Percentiles rank a stretch among this genome's conserved stretches.
These are phyloP conservation scores for Cladosporium sp. DNA, from an alignment of 2,329 filamentous ascomycete genomes.

Conservation along the genomic window DNA sequence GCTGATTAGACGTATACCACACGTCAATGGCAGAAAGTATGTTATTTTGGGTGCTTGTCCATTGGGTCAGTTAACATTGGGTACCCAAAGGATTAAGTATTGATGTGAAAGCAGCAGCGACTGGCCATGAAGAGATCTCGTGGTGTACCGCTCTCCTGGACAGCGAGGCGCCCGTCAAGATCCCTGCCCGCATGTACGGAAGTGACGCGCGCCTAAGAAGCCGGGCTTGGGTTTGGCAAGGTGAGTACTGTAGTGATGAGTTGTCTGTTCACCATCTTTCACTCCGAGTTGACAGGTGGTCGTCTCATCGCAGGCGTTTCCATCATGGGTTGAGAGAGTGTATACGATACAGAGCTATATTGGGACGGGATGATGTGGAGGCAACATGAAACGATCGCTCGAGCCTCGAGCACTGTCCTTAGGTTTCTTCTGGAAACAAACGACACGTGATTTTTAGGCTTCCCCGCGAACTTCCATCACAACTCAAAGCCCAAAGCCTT, in stretches of 20 bases:
- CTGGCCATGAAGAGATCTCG: slow-evolving; percentile 3
- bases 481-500: background rate
- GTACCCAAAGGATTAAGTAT: background rate
- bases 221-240: background rate
- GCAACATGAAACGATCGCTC: background rate
- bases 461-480: background rate
- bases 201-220: slow-evolving; percentile 3
- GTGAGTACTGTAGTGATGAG: background rate
- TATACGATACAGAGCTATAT: background rate
- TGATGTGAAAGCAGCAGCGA: background rate
- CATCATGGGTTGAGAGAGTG: background rate
- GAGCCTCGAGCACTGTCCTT: too few species aligned
- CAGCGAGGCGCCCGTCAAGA: slow-evolving; percentile 1
- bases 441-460: background rate
- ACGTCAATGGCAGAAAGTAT: background rate
- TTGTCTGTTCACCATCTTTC: background rate
- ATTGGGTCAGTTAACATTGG: background rate
- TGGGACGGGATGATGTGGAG: background rate
- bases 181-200: background rate
- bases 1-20: background rate
- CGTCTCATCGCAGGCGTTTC: background rate
- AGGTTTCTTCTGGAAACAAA: too few species aligned
- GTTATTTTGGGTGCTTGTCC: background rate
- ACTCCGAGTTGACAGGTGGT: background rate
- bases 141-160: background rate